Evolutionary conservation across 208 protist species (phyloP).

Genomic region (Acanthamoeba polyphaga): DNA sequence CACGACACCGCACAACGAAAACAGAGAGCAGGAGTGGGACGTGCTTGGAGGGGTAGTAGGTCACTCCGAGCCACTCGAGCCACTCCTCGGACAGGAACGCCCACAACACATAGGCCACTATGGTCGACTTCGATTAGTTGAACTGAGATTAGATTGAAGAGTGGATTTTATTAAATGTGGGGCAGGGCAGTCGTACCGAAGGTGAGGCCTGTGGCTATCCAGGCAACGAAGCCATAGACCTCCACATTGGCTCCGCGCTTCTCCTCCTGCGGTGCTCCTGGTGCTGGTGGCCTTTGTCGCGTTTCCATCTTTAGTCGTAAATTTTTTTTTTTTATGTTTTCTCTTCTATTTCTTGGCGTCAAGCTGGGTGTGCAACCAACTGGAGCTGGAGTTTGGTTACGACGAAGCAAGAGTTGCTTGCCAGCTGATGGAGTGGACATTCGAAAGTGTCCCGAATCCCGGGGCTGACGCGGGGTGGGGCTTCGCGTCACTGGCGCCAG

Average conservation of each 20-base stretch:
- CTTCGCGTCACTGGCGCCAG: too few species aligned
- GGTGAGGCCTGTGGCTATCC: not conserved
- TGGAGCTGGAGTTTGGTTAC: too few species aligned
- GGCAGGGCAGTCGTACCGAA: not conserved
- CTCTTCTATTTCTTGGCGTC: not conserved
- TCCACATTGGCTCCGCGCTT: slow-evolving; percentile 21
- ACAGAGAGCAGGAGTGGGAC: not conserved
- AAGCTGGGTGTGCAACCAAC: too few species aligned
- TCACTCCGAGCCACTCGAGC: slow-evolving; percentile 32
- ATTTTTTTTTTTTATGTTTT: not conserved
- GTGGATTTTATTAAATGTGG: too few species aligned
- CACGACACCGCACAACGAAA: not conserved
- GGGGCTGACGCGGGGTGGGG: too few species aligned
- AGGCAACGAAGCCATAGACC: slow-evolving; percentile 33
- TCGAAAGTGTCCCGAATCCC: too few species aligned
- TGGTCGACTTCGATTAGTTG: not conserved
- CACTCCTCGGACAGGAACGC: slow-evolving; percentile 45
- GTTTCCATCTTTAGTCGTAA: not conserved
- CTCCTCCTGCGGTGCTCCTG: not conserved
- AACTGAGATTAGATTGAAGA: too few species aligned
- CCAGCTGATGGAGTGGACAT: too few species aligned
- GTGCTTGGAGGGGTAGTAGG: slow-evolving; percentile 64
- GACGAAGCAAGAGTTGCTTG: too few species aligned
- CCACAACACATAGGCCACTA: slow-evolving; percentile 67
- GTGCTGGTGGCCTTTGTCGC: too few species aligned